Percentiles rank a stretch among this genome's conserved stretches.
Conservation (phyloP, 2,329 filamentous ascomycete species). For the Cephalotrichum gorgonifer region DNA sequence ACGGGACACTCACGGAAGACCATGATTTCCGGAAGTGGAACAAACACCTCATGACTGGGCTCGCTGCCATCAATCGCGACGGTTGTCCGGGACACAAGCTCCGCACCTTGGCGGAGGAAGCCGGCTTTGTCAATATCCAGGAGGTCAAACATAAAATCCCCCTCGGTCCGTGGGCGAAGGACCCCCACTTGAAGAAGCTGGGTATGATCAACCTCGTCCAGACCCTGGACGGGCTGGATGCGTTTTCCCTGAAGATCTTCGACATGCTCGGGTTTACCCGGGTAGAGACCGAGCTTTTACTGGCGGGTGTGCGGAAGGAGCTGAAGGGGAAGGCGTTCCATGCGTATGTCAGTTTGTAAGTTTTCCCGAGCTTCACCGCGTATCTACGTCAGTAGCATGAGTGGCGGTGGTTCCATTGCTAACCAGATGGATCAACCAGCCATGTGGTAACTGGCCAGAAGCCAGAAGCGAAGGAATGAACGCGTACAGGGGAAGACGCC, state of each 20-base stretch:
- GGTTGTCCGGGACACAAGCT: constrained; percentile 18
- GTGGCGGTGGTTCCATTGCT: no score
- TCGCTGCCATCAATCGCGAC: constrained; percentile 10
- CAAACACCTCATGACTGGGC: constrained; percentile 13
- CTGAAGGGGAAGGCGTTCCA: constrained; percentile 16
- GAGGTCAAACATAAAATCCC: constrained; percentile 41
- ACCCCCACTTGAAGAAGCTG: constrained; percentile 15
- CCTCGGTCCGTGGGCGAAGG: constrained; percentile 42
- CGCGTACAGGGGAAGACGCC: no score
- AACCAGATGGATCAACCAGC: no score
- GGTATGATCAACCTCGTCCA: constrained; percentile 12
- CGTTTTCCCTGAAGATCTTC: constrained; percentile 15
- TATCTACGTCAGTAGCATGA: no score
- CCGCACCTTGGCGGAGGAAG: constrained; percentile 19
- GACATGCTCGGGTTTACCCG: constrained; percentile 16
- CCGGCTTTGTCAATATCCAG: constrained; percentile 41
- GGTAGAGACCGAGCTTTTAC: constrained; percentile 15
- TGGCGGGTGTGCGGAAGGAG: constrained; percentile 16
- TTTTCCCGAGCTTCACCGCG: no score
- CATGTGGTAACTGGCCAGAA: no score
- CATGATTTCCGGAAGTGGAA: constrained; percentile 13
- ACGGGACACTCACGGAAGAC: constrained; percentile 12
- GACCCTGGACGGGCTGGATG: constrained; percentile 12
- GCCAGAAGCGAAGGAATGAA: no score
- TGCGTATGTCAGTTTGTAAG: constrained; percentile 14